phyloP scores from a whole-genome alignment of 2,329 filamentous ascomycete species.

The Pseudogymnoascus sp. region DNA sequence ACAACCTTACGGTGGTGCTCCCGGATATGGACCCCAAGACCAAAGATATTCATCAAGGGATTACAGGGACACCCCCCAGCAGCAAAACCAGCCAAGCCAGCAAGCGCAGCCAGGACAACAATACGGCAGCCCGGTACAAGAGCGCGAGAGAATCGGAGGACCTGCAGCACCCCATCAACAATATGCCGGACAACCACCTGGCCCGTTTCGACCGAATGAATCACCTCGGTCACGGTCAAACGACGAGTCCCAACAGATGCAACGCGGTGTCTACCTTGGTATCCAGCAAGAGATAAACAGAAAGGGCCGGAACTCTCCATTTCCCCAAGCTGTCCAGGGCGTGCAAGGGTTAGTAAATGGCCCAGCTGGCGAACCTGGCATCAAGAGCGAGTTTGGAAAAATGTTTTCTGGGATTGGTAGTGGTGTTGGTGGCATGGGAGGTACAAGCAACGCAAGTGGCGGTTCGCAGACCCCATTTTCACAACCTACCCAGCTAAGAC shows the following conservation, averaged over 20 bases:
- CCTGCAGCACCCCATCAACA: slow-evolving; percentile 30
- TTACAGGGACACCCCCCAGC: slow-evolving; percentile 25
- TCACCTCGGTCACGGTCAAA: slow-evolving; percentile 34
- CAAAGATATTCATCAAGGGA: slow-evolving; percentile 23
- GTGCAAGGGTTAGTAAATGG: slow-evolving; percentile 74
- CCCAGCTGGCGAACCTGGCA: slow-evolving; percentile 74
- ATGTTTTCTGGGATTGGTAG: slow-evolving; percentile 92
- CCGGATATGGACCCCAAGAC: slow-evolving; percentile 29
- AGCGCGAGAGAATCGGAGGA: slow-evolving; percentile 9
- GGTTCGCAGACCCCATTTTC: slow-evolving; percentile 44
- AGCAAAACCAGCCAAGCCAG: slow-evolving; percentile 29
- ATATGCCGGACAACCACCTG: slow-evolving; percentile 31
- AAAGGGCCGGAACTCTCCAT: slow-evolving; percentile 74
- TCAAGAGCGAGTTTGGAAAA: slow-evolving; percentile 89
- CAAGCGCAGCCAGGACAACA: slow-evolving; percentile 30
- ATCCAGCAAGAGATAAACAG: slow-evolving; percentile 72
- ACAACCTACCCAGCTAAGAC: slow-evolving; percentile 34
- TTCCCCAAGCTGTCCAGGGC: slow-evolving; percentile 90
- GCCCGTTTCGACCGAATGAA: slow-evolving; percentile 38
- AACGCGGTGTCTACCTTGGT: slow-evolving; percentile 62
- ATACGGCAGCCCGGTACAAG: slow-evolving; percentile 14
- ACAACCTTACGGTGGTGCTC: slow-evolving; percentile 21
- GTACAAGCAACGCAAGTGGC: slow-evolving; percentile 42
- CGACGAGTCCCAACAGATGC: slow-evolving; percentile 48
- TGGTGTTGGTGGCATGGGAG: slow-evolving; percentile 49